Conservation (phyloP, 768 basidiomycete genomes). For the Boletus huronensis region DNA sequence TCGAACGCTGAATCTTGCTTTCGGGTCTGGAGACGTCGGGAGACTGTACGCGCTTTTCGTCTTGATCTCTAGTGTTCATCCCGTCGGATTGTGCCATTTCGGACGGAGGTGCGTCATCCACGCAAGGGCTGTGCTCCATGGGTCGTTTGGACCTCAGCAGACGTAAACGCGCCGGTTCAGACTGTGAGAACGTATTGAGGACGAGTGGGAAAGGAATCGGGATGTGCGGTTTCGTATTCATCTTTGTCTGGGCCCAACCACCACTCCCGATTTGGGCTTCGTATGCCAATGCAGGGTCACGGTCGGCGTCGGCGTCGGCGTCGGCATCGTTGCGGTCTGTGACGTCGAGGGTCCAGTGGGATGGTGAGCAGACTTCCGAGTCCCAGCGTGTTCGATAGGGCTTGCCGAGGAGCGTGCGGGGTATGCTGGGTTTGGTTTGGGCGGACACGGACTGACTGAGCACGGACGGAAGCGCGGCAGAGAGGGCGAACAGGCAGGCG, state of each 20-base stretch:
- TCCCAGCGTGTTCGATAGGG: constrained; percentile 2
- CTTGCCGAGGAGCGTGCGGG: constrained; percentile 15
- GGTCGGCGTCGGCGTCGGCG: neutral
- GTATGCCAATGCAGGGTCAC: neutral
- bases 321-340: neutral
- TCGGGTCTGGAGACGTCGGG: no score
- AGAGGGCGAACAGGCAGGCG: constrained; percentile 7
- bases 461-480: constrained; percentile 6
- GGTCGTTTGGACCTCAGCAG: neutral
- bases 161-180: neutral
- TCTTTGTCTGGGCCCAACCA: neutral
- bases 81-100: neutral
- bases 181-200: neutral
- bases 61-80: neutral
- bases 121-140: neutral
- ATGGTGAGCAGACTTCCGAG: neutral
- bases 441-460: neutral
- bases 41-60: neutral
- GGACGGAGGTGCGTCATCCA: neutral
- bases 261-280: neutral
- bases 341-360: neutral
- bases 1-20: neutral
- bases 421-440: neutral
- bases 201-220: constrained; percentile 3
- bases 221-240: neutral